These are phyloP conservation scores for Puccinia sorghi DNA, from an alignment of 1,284 basidiomycete genomes.

Conservation along the genomic window DNA sequence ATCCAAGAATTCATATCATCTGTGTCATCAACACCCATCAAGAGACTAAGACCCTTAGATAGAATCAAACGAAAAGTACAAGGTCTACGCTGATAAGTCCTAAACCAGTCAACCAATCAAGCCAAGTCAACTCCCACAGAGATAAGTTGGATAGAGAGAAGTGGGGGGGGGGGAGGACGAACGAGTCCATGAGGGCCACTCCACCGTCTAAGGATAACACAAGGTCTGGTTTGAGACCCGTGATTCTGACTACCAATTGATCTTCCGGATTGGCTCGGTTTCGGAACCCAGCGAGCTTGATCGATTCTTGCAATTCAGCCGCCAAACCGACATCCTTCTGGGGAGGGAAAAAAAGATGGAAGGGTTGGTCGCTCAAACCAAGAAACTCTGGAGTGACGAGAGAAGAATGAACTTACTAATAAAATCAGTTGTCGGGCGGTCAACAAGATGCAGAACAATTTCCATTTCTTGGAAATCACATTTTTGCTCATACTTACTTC, in stretches of 20 bases:
- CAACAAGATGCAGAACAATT: constrained; percentile 77
- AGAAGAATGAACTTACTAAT: constrained; percentile 61
- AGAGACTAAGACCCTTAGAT: constrained; percentile 73
- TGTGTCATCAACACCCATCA: constrained; percentile 74
- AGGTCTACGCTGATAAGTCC: constrained; percentile 62
- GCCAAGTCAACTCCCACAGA: not conserved
- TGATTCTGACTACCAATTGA: constrained; percentile 51
- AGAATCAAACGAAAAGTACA: constrained; percentile 78
- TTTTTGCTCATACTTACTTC: constrained; percentile 62
- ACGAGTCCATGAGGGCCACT: constrained; percentile 74
- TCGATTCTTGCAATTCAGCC: constrained; percentile 22
- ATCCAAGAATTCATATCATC: constrained; percentile 88
- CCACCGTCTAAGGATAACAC: constrained; percentile 75
- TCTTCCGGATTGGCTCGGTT: constrained; percentile 29
- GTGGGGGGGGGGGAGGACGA: not conserved
- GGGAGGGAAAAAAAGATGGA: not conserved
- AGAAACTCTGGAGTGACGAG: not conserved
- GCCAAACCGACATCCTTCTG: constrained; percentile 36
- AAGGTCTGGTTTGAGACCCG: constrained; percentile 81
- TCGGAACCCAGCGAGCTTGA: constrained; percentile 11
- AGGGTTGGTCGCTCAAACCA: not conserved
- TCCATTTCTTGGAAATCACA: constrained; percentile 80
- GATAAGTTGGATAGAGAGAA: not conserved
- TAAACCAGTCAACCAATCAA: constrained; percentile 63
- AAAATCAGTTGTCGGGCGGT: constrained; percentile 88